Percentiles rank a stretch among this genome's conserved stretches.
These are phyloP conservation scores for Diaporthe ilicicola DNA, from an alignment of 2,329 filamentous ascomycete genomes.

Conservation along the genomic window DNA sequence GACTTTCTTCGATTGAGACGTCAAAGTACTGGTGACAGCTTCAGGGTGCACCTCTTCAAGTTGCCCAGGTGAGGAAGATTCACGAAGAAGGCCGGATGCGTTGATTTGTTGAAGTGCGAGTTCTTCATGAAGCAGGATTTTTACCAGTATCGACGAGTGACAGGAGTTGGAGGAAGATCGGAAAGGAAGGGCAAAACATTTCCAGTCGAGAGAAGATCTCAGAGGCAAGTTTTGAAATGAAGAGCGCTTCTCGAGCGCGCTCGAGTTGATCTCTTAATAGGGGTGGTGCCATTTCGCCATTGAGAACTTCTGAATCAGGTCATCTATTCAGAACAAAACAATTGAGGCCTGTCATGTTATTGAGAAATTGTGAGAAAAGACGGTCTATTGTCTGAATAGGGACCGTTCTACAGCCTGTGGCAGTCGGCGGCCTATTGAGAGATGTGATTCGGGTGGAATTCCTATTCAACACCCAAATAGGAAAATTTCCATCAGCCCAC, in stretches of 20 bases:
- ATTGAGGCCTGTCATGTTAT: not conserved
- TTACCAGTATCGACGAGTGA: not conserved
- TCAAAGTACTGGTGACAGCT: not conserved
- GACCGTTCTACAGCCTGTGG: not conserved
- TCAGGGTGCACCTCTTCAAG: not conserved
- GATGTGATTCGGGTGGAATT: not conserved
- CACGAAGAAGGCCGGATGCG: not conserved
- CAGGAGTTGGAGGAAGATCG: not conserved
- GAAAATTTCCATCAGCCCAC: not conserved
- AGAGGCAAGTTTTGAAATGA: not conserved
- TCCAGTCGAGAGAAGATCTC: not conserved
- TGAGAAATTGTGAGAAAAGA: not conserved
- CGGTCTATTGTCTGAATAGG: conserved; percentile 27
- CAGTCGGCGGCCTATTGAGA: not conserved
- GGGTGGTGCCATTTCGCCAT: conserved; percentile 5
- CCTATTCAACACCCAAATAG: conserved; percentile 23
- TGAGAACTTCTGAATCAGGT: not conserved
- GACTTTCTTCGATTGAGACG: not conserved
- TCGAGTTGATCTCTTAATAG: not conserved
- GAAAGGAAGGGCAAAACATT: not conserved
- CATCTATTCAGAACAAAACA: conserved; percentile 21
- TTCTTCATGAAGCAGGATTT: not conserved
- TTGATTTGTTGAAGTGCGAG: not conserved
- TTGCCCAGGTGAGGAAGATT: not conserved
- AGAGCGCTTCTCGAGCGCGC: not conserved